phyloP scores from a whole-genome alignment of 2,329 filamentous ascomycete genomes.

The Fusarium bulbicola region DNA sequence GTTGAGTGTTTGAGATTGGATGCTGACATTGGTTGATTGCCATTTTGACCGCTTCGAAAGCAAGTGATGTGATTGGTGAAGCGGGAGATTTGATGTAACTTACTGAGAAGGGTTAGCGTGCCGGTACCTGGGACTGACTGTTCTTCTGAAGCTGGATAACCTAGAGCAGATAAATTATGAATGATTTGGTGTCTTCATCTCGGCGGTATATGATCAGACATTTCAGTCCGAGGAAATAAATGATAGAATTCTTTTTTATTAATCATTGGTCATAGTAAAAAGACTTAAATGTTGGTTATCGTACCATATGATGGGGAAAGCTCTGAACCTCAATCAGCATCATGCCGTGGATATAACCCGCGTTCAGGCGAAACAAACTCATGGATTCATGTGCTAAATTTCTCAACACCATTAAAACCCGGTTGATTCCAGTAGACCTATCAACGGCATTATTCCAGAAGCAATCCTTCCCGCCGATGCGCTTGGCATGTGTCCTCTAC shows the following conservation, averaged over 20 bases:
- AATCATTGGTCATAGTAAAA: fast-evolving
- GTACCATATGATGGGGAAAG: fast-evolving
- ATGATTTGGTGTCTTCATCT: too few species aligned
- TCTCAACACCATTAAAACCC: fast-evolving
- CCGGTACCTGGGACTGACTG: too few species aligned
- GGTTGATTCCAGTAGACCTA: background rate
- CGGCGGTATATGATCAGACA: fast-evolving
- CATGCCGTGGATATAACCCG: fast-evolving
- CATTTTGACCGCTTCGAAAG: background rate
- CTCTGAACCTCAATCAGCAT: fast-evolving
- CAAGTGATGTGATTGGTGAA: background rate
- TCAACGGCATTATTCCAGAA: background rate
- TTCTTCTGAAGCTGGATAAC: background rate
- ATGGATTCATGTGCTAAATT: fast-evolving
- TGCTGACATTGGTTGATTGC: background rate
- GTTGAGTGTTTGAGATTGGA: background rate
- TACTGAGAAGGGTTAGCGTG: background rate
- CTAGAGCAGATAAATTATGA: background rate
- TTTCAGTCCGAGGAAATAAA: fast-evolving
- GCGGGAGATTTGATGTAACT: background rate
- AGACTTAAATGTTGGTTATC: fast-evolving
- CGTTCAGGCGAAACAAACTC: too few species aligned
- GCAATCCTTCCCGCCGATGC: background rate
- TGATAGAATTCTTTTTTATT: fast-evolving
- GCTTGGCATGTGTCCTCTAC: background rate